Evolutionary conservation across 148 eudicot species (phyloP).

Genomic region (Tetragonia tetragonoides): DNA sequence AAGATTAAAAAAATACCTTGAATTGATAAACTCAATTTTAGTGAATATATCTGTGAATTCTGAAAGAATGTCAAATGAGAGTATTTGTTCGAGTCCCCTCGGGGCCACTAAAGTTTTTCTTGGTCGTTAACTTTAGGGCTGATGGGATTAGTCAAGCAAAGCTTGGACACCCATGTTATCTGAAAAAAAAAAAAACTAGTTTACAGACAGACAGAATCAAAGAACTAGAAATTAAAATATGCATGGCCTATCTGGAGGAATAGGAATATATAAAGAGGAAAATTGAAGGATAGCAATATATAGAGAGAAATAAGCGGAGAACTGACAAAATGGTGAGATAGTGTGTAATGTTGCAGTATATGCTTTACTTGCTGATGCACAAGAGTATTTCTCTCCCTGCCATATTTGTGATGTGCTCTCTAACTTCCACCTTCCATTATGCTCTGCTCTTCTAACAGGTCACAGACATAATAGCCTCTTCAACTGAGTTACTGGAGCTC

Average conservation of each 20-base stretch:
- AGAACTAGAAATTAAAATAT: no score
- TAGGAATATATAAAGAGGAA: neutral
- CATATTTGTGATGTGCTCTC: neutral
- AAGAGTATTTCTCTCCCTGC: neutral
- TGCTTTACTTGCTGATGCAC: neutral
- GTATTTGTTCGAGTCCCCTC: no score
- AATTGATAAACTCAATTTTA: neutral
- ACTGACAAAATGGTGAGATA: neutral
- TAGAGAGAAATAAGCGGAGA: neutral
- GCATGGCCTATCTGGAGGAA: no score
- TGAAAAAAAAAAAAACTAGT: no score
- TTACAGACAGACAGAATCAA: no score
- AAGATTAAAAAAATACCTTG: neutral
- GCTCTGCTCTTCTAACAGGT: constrained; percentile 48
- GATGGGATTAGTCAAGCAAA: no score
- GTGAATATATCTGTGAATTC: neutral
- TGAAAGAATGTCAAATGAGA: neutral
- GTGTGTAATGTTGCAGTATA: neutral
- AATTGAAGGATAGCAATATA: neutral
- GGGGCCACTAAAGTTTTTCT: no score
- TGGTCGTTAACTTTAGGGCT: no score
- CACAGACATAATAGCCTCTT: constrained; percentile 60
- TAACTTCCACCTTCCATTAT: neutral
- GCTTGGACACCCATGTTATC: no score
- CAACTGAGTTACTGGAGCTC: constrained; percentile 62